phyloP scores from a whole-genome alignment of 345 rosid genomes.

The Ceriops tagal region DNA sequence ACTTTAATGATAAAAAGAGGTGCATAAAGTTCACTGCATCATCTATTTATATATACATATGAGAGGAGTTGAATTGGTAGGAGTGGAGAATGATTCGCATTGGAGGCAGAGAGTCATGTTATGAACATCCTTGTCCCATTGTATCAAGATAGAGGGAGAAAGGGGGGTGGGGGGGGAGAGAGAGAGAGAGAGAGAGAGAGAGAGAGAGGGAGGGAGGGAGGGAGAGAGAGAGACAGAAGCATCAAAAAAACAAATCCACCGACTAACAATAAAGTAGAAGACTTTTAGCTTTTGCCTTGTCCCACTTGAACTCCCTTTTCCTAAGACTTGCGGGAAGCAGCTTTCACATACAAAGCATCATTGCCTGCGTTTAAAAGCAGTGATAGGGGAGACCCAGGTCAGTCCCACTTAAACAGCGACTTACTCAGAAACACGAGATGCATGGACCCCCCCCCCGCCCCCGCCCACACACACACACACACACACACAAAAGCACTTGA shows the following conservation, averaged over 20 bases:
- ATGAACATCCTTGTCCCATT: no score
- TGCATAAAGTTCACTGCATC: no score
- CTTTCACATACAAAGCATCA: slow-evolving; percentile 27
- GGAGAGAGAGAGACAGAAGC: background rate
- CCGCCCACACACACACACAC: background rate
- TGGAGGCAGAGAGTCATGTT: background rate
- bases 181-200: background rate
- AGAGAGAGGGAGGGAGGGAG: background rate
- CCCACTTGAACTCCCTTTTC: slow-evolving; percentile 35
- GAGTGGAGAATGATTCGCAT: no score
- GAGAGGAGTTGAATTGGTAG: no score
- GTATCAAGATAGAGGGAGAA: background rate
- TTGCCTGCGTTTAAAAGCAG: slow-evolving; percentile 41
- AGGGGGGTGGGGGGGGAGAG: background rate
- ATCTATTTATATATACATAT: no score
- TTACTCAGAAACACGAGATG: background rate
- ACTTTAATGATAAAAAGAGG: no score
- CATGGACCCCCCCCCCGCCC: slow-evolving; percentile 5
- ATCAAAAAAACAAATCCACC: slow-evolving; percentile 23
- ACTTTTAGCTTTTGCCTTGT: slow-evolving; percentile 21
- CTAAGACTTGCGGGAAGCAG: slow-evolving; percentile 7
- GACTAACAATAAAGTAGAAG: slow-evolving; percentile 26
- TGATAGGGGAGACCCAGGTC: slow-evolving; percentile 25
- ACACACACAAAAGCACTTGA: slow-evolving; percentile 5
- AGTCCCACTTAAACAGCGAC: slow-evolving; percentile 22